Evolutionary conservation across 768 basidiomycete genomes (phyloP).

Genomic region (Tephrocybe sp.): DNA sequence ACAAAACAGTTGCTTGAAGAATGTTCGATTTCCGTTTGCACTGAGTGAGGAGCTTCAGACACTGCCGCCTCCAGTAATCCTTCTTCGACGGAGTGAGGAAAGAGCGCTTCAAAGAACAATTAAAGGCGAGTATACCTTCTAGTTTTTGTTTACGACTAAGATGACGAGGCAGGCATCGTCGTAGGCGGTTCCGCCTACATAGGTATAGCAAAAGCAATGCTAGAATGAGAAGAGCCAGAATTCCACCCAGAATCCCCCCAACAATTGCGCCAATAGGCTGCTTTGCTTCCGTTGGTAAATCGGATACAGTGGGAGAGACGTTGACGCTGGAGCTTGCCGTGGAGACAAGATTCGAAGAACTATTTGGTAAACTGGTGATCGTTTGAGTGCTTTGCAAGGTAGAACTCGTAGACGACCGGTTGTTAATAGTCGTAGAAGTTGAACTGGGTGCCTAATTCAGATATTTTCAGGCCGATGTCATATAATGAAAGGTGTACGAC

Average conservation of each 20-base stretch:
- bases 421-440: too few relatives aligned
- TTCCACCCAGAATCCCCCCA: conserved; percentile 5
- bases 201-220: not conserved
- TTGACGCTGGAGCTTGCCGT: not conserved
- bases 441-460: too few relatives aligned
- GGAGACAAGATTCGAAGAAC: not conserved
- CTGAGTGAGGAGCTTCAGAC: not conserved
- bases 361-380: not conserved
- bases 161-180: not conserved
- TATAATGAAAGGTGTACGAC: too few relatives aligned
- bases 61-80: not conserved
- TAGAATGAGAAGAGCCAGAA: not conserved
- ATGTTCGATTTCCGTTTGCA: not conserved
- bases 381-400: not conserved
- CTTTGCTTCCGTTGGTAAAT: not conserved
- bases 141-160: not conserved
- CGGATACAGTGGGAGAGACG: not conserved
- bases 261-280: conserved; percentile 3
- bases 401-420: not conserved
- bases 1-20: not conserved
- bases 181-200: conserved; percentile 1
- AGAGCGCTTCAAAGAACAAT: too few relatives aligned
- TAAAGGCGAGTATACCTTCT: not conserved
- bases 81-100: not conserved
- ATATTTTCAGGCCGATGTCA: too few relatives aligned